Percentiles rank a stretch among this genome's conserved stretches.
Conservation (phyloP, 2,329 filamentous ascomycete genomes). For the Sodiomyces alkalinus region DNA sequence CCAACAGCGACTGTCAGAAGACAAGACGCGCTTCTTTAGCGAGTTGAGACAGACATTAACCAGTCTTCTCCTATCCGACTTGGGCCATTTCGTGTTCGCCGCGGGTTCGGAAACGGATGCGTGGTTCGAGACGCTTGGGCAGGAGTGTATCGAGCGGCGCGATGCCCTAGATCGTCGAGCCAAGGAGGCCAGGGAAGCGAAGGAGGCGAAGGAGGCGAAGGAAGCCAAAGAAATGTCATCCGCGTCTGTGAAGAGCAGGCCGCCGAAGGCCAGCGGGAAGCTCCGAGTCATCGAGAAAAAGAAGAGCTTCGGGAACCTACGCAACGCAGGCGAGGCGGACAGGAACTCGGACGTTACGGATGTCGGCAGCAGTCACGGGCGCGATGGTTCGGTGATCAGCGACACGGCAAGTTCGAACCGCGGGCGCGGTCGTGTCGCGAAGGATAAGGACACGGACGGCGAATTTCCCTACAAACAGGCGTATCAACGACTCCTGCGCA, state of each 20-base stretch:
- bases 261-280: constrained; percentile 19
- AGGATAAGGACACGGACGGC: constrained; percentile 17
- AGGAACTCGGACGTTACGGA: constrained; percentile 22
- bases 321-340: constrained; percentile 30
- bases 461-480: constrained; percentile 72
- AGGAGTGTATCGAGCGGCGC: constrained; percentile 48
- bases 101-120: constrained; percentile 82
- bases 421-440: constrained; percentile 7
- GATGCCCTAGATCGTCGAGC: constrained; percentile 36
- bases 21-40: constrained; percentile 64
- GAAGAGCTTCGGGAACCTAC: constrained; percentile 52
- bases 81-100: constrained; percentile 75
- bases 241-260: too few relatives aligned
- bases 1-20: constrained; percentile 44
- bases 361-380: constrained; percentile 20
- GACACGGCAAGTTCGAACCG: constrained; percentile 14
- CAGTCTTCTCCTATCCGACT: constrained; percentile 74
- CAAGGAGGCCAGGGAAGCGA: too few relatives aligned
- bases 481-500: constrained; percentile 64
- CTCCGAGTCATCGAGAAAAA: constrained; percentile 45
- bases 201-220: too few relatives aligned
- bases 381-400: constrained; percentile 24
- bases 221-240: constrained; percentile 24
- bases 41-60: constrained; percentile 68
- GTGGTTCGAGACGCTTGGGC: constrained; percentile 62